Percentiles rank a stretch among this genome's conserved stretches.
Evolutionary conservation across 345 rosid genomes (phyloP).

Genomic region (Toxicodendron radicans): DNA sequence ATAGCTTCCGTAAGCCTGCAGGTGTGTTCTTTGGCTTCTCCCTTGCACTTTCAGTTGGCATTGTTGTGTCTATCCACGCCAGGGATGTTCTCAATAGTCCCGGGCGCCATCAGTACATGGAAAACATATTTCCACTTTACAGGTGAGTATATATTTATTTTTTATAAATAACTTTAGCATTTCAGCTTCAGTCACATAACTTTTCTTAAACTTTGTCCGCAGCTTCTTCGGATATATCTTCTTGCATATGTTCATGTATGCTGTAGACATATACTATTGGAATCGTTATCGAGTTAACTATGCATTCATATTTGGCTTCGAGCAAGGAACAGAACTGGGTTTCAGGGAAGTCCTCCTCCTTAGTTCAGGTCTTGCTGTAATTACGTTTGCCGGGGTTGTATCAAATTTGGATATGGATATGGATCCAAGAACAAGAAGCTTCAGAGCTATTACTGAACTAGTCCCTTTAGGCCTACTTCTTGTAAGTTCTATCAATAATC

Average conservation of each 20-base stretch:
- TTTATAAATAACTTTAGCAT: no score
- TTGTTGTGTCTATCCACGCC: conserved; percentile 51
- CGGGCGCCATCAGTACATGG: conserved; percentile 63
- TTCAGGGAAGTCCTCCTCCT: conserved; percentile 64
- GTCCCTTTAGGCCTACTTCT: conserved; percentile 59
- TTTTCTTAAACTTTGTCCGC: conserved; percentile 18
- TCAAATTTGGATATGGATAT: conserved; percentile 86
- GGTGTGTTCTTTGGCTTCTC: conserved; percentile 70
- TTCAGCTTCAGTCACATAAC: neutral
- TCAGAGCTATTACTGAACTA: conserved; percentile 59
- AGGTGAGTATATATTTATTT: conserved; percentile 28
- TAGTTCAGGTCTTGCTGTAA: conserved; percentile 51
- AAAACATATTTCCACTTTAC: conserved; percentile 79
- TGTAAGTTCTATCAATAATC: conserved; percentile 33
- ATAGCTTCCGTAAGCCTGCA: conserved; percentile 20
- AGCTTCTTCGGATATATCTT: conserved; percentile 69
- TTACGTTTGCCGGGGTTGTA: conserved; percentile 50
- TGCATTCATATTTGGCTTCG: conserved; percentile 73
- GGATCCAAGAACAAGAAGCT: conserved; percentile 64
- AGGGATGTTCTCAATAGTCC: conserved; percentile 42
- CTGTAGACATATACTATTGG: conserved; percentile 71
- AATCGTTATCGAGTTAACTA: conserved; percentile 61
- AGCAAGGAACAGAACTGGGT: conserved; percentile 69
- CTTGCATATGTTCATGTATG: conserved; percentile 66
- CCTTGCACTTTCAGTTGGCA: conserved; percentile 55